Conservation (phyloP, 352 stramenopile species). For the Globisporangium orthogonon region DNA sequence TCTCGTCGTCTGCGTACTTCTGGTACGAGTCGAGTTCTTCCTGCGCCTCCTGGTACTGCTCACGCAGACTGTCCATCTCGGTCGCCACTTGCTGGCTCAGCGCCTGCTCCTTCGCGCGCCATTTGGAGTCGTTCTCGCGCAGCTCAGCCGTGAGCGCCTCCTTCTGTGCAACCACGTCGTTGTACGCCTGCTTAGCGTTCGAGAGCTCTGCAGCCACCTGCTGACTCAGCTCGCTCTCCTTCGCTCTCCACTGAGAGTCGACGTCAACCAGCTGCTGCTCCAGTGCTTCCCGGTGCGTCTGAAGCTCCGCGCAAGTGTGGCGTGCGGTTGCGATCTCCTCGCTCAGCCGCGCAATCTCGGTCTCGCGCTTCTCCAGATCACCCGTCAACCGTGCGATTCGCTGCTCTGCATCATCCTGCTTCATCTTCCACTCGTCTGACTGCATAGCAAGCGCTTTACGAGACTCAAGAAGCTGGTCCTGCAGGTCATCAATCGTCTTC, state of each 20-base stretch:
- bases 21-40: conserved; percentile 45
- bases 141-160: conserved; percentile 23
- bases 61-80: conserved; percentile 34
- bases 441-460: conserved; percentile 21
- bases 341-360: background rate
- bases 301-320: conserved; percentile 3
- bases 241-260: conserved; percentile 7
- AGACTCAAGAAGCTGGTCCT: conserved; percentile 23
- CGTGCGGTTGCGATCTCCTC: conserved; percentile 1
- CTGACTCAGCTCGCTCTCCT: conserved; percentile 7
- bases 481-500: conserved; percentile 20
- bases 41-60: conserved; percentile 38
- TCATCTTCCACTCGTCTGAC: conserved; percentile 19
- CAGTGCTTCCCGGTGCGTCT: background rate
- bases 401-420: background rate
- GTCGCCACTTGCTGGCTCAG: conserved; percentile 16
- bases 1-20: conserved; percentile 45
- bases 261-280: conserved; percentile 11
- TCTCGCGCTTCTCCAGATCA: background rate
- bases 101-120: conserved; percentile 33
- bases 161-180: conserved; percentile 22
- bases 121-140: conserved; percentile 17
- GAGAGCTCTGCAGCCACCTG: conserved; percentile 15
- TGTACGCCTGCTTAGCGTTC: conserved; percentile 13
- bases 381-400: conserved; percentile 1